Conservation (phyloP, 257 asterid species). For the Avicennia marina region DNA sequence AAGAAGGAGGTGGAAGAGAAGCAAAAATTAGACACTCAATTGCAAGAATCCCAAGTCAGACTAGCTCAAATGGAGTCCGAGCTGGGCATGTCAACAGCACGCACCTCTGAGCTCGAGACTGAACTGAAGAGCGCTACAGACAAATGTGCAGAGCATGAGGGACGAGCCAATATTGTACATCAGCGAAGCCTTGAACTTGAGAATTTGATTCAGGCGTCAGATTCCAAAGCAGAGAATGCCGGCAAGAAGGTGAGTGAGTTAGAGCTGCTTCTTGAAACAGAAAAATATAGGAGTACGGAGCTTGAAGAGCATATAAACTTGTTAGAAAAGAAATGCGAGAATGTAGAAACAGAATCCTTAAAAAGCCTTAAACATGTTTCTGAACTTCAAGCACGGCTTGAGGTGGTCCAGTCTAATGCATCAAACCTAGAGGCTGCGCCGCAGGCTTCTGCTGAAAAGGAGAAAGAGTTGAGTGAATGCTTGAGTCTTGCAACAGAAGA, state of each 20-base stretch:
- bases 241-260: constrained; percentile 56
- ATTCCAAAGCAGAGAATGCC: constrained; percentile 60
- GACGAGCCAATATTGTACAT: constrained; percentile 46
- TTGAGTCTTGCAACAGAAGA: constrained; percentile 51
- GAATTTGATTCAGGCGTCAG: constrained; percentile 58
- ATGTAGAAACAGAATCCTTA: constrained; percentile 44
- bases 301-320: constrained; percentile 66
- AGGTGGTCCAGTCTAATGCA: constrained; percentile 52
- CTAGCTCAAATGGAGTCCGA: constrained; percentile 47
- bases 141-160: constrained; percentile 66
- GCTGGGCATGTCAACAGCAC: constrained; percentile 35
- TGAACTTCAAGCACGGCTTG: constrained; percentile 64
- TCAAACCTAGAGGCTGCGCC: constrained; percentile 65
- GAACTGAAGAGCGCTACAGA: constrained; percentile 48
- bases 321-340: constrained; percentile 49
- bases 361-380: constrained; percentile 40
- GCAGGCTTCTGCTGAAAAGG: constrained; percentile 52
- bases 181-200: constrained; percentile 77
- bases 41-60: constrained; percentile 25
- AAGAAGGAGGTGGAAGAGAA: constrained; percentile 52
- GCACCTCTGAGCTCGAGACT: constrained; percentile 57
- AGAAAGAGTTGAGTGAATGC: constrained; percentile 43
- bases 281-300: constrained; percentile 70
- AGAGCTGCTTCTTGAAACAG: constrained; percentile 72
- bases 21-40: constrained; percentile 36